phyloP scores from a whole-genome alignment of 2,329 filamentous ascomycete genomes.

The Thielaviopsis punctulata region DNA sequence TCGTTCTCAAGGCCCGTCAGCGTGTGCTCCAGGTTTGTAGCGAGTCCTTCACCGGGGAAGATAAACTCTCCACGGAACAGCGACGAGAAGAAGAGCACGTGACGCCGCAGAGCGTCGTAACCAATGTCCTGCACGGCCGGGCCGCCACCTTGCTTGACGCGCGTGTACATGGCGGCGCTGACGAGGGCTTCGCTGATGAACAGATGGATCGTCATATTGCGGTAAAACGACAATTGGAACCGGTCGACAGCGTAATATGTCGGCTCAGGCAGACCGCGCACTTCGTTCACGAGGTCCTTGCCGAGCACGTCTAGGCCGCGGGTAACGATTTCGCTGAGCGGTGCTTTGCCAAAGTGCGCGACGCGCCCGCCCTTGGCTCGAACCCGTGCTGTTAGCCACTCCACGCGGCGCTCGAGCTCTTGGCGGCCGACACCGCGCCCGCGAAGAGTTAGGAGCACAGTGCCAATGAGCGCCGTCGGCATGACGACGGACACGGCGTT shows the following conservation, averaged over 20 bases:
- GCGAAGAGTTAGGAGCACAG: constrained; percentile 75
- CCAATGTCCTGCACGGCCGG: constrained; percentile 62
- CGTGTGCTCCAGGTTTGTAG: constrained; percentile 64
- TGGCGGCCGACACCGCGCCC: constrained; percentile 79
- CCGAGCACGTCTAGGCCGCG: constrained; percentile 84
- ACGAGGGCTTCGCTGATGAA: constrained; percentile 90
- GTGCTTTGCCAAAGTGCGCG: constrained; percentile 73
- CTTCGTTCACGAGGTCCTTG: constrained; percentile 66
- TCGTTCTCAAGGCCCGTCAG: constrained; percentile 63
- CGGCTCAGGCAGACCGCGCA: constrained; percentile 67
- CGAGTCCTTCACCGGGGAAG: constrained; percentile 73
- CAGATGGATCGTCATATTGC: constrained; percentile 97
- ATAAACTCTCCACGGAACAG: constrained; percentile 96
- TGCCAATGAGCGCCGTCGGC: constrained; percentile 92
- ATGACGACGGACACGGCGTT: constrained; percentile 94
- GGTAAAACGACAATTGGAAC: constrained; percentile 95
- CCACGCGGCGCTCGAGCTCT: constrained; percentile 70
- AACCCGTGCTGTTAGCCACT: constrained; percentile 76
- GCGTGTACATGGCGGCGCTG: constrained; percentile 76
- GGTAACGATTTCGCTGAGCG: constrained; percentile 68
- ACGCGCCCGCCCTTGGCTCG: constrained; percentile 77
- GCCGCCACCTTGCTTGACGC: constrained; percentile 80
- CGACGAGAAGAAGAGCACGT: constrained; percentile 80
- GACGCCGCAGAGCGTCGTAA: constrained; percentile 54
- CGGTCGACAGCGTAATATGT: constrained; percentile 91